A percentile compares a stretch with the other conserved stretches of the same genome.
These are phyloP conservation scores for Debaryomyces fabryi DNA, from an alignment of 1,139 yeast genomes.

Conservation along the genomic window DNA sequence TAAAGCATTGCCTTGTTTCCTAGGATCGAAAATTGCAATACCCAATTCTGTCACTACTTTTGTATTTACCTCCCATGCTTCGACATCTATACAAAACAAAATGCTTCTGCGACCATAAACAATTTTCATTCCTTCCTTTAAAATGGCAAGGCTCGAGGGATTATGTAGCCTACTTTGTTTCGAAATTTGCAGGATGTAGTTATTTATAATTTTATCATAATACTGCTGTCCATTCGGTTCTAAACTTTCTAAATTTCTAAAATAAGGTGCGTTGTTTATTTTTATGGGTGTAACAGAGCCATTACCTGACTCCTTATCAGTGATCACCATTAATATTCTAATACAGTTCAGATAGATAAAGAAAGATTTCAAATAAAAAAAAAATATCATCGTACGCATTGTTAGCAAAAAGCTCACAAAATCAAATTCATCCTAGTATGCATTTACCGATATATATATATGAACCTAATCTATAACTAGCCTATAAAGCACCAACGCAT, in stretches of 20 bases:
- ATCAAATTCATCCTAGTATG: neutral
- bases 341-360: neutral
- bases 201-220: neutral
- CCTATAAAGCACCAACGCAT: slow-evolving; percentile 21
- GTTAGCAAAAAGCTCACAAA: neutral
- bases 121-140: slow-evolving; percentile 8
- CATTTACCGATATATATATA: neutral
- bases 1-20: slow-evolving; percentile 39
- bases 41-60: slow-evolving; percentile 67
- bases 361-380: neutral
- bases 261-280: neutral
- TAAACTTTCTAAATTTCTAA: neutral
- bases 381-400: neutral
- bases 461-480: neutral
- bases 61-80: slow-evolving; percentile 59
- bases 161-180: slow-evolving; percentile 1
- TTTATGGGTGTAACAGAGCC: neutral
- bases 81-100: slow-evolving; percentile 63
- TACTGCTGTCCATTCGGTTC: neutral
- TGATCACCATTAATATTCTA: neutral
- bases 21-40: slow-evolving; percentile 65
- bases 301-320: neutral
- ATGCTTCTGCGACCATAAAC: slow-evolving; percentile 37
- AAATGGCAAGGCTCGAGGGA: neutral
- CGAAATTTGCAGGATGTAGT: neutral